phyloP scores from a whole-genome alignment of 2,329 filamentous ascomycete genomes.

The Apiospora hydei region DNA sequence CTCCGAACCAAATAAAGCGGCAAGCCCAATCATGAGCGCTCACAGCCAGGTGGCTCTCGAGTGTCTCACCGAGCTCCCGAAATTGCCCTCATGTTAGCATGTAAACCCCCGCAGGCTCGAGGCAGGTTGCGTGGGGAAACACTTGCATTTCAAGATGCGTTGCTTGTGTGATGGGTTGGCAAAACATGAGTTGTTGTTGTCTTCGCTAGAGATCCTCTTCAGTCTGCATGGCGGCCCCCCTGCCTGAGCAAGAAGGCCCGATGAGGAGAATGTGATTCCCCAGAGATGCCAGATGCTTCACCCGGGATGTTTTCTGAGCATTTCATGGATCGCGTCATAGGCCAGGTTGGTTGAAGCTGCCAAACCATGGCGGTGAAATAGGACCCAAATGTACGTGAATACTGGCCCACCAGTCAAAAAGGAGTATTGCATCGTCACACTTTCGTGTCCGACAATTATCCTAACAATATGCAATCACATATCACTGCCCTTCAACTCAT shows the following conservation, averaged over 20 bases:
- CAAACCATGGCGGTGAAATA: not conserved
- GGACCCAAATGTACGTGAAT: not conserved
- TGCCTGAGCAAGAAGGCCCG: not conserved
- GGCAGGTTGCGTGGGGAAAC: not conserved
- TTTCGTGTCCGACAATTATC: not conserved
- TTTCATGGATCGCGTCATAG: not conserved
- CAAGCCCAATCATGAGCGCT: not conserved
- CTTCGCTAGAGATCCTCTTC: not conserved
- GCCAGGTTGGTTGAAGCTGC: not conserved
- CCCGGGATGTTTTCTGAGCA: not conserved
- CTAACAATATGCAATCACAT: not conserved
- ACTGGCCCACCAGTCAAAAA: not conserved
- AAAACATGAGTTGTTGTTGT: not conserved
- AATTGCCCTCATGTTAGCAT: not conserved
- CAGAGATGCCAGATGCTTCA: not conserved
- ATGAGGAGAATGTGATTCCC: not conserved
- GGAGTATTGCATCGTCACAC: no score
- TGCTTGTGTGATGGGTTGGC: not conserved
- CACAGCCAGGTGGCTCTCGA: not conserved
- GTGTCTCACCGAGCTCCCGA: conserved; percentile 5
- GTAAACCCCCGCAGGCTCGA: not conserved
- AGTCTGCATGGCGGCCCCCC: not conserved
- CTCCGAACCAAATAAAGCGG: conserved; percentile 10
- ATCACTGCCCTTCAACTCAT: not conserved
- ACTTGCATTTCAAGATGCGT: not conserved